These are phyloP conservation scores for Claviceps sp. DNA, from an alignment of 2,329 filamentous ascomycete species.

Conservation along the genomic window DNA sequence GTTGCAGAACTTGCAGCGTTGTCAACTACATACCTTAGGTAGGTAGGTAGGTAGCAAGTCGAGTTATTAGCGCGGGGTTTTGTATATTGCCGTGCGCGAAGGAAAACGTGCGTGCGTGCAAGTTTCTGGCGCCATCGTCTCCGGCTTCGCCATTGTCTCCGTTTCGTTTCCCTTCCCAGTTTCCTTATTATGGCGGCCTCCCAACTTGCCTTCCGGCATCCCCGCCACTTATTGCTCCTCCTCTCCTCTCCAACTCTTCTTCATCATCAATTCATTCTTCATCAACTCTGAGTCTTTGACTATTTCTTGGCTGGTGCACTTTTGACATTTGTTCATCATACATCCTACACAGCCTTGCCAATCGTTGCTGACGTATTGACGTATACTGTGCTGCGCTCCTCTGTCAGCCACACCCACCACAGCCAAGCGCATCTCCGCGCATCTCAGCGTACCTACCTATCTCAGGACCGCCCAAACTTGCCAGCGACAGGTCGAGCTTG, in stretches of 20 bases:
- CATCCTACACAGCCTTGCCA: too few relatives aligned
- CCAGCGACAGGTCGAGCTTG: neutral
- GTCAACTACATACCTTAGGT: neutral
- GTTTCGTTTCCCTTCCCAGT: slow-evolving; percentile 1
- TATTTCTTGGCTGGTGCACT: too few relatives aligned
- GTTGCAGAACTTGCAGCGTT: neutral
- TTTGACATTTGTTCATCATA: too few relatives aligned
- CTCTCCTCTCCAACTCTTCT: neutral
- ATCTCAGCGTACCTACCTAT: neutral
- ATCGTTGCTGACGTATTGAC: too few relatives aligned
- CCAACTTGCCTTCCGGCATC: neutral
- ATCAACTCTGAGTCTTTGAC: too few relatives aligned
- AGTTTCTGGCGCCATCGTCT: neutral
- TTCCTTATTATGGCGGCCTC: slow-evolving; percentile 5
- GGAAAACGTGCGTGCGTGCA: neutral
- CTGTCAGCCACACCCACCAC: neutral
- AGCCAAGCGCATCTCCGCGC: neutral
- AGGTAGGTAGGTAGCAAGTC: too few relatives aligned
- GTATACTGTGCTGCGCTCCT: too few relatives aligned
- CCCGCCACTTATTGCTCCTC: neutral
- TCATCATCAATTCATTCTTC: neutral
- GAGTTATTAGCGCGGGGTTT: neutral
- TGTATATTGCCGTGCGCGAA: neutral
- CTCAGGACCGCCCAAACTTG: neutral
- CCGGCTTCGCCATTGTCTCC: neutral